Base-by-base conservation (phyloP, 805 yeast genomes). In the Yarrowia keelungensis region DNA sequence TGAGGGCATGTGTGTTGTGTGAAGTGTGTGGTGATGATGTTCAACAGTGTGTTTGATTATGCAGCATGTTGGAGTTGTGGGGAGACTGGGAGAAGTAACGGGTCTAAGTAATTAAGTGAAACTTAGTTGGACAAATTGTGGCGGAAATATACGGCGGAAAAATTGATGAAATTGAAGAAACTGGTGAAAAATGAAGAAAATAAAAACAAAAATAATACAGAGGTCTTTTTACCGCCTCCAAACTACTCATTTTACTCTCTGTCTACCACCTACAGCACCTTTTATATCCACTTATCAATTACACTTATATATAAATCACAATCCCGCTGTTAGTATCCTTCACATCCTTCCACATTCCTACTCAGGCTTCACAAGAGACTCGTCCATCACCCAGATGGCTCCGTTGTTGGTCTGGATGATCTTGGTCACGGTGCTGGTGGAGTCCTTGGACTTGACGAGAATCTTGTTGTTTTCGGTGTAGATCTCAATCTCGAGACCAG, bases 301-400 rank as follows among this genome's bases (percentile, higher is more conserved):
- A 56, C 64, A 26, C 45, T n/a, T 38, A 9, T 11, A 38, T 11
- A 53, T 53, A 56, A 42, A 56, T 56, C 39, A 56, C 26, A 42
- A 42, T 16, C 38, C 47, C 36, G 2, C 51, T 16, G 65, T 59
- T 59, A 59, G 65, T 59, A 59, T 56, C 22, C 3, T 39, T 5
- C 42, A 8, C 10, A 26, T 26, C 19, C 39, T 19, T 10, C 39
- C 15, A 11, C 3, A 15, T 5, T 1, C n/a, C 16, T 16, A 59
- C 51, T 59, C 65, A 16, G 65, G 65, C 65, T 59, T 59, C 15
- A 70, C 71, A 66, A 74, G 67, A 35, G 71, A 54, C 32, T 43
- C 51, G 53, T 73, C 75, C 41, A 76, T 53, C 16, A 75, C 69
- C 76, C 77, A 76, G 19, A 76, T 73, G 38, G 71, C 75, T 0